These are phyloP conservation scores for Aspergillus sp. DNA, from an alignment of 2,329 filamentous ascomycete genomes.

Conservation along the genomic window DNA sequence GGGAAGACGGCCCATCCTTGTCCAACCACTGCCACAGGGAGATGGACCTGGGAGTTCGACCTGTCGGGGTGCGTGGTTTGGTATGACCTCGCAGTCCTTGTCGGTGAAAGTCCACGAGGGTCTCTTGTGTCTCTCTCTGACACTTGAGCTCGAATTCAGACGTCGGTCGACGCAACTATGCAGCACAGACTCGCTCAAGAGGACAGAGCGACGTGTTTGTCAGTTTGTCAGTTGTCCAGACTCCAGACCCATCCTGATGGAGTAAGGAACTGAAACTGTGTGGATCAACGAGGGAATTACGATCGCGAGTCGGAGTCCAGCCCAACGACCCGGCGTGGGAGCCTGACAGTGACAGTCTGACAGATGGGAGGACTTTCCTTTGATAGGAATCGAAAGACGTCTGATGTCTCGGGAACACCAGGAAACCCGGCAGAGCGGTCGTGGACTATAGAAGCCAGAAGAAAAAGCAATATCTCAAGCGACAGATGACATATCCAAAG, in stretches of 20 bases:
- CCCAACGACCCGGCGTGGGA: neutral
- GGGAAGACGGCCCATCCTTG: neutral
- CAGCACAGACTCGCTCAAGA: neutral
- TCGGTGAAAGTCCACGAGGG: neutral
- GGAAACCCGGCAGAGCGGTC: neutral
- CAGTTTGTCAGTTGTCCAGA: too few species aligned
- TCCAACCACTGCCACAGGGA: neutral
- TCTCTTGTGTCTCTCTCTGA: too few species aligned
- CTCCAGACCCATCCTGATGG: neutral
- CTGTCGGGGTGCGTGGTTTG: neutral
- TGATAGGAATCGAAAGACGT: too few species aligned
- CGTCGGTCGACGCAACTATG: neutral
- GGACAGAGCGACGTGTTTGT: neutral
- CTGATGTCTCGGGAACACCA: neutral
- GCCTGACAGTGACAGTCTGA: neutral
- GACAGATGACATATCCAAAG: neutral
- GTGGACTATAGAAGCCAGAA: neutral
- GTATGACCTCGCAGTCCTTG: neutral
- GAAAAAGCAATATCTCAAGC: neutral
- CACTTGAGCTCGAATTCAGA: neutral
- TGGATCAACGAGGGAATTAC: constrained; percentile 9
- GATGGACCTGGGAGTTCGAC: neutral
- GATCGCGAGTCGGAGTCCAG: neutral
- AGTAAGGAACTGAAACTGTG: constrained; percentile 2
- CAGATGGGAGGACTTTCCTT: neutral